Percentiles rank a stretch among this genome's conserved stretches.
Evolutionary conservation across 139 green algal species (phyloP).

Genomic region (Closterium sp.): DNA sequence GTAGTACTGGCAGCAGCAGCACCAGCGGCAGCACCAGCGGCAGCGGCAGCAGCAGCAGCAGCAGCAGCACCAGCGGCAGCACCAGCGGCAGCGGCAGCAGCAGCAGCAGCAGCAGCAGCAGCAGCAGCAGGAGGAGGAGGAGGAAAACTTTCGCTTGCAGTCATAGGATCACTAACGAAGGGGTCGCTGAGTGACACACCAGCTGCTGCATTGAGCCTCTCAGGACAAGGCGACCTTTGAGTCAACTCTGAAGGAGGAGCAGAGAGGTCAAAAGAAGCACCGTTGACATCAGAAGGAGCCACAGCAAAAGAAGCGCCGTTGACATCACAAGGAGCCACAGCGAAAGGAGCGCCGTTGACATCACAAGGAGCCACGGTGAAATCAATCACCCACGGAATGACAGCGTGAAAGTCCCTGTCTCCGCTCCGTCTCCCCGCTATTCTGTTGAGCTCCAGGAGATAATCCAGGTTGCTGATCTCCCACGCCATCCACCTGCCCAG

Average conservation of each 20-base stretch:
- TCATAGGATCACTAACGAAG: no score
- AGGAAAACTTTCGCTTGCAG: neutral
- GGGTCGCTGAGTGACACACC: no score
- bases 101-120: neutral
- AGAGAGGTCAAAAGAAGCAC: no score
- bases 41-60: no score
- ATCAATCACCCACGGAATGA: slow-evolving; percentile 46
- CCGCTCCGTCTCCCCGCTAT: slow-evolving; percentile 19
- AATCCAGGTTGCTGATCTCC: slow-evolving; percentile 47
- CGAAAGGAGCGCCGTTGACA: neutral
- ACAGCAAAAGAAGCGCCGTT: no score
- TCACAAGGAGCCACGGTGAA: neutral
- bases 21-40: no score
- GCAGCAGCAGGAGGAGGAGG: neutral
- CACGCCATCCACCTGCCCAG: slow-evolving; percentile 5
- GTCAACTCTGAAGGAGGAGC: no score
- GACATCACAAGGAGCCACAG: no score
- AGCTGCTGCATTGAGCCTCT: no score
- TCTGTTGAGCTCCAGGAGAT: slow-evolving; percentile 32
- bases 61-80: no score
- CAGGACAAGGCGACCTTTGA: no score
- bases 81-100: neutral
- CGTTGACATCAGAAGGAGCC: no score
- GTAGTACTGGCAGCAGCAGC: neutral
- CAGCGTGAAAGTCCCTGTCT: slow-evolving; percentile 24